Evolutionary conservation across 345 rosid genomes (phyloP).

Genomic region (Combretum micranthum): DNA sequence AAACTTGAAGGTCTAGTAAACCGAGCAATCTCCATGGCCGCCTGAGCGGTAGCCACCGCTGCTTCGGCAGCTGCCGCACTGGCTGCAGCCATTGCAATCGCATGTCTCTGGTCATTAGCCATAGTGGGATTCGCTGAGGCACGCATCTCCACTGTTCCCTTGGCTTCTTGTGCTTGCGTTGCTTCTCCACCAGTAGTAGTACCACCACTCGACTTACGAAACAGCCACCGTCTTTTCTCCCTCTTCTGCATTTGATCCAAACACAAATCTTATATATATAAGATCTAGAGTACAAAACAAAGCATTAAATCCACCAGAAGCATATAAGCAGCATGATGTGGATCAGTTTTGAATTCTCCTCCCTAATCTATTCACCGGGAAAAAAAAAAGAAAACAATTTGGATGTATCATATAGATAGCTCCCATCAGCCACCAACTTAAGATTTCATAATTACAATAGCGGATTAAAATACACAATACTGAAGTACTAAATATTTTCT

Average conservation of each 20-base stretch:
- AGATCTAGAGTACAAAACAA: too few relatives aligned
- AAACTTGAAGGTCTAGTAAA: conserved; percentile 39
- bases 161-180: conserved; percentile 18
- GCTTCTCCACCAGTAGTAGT: background rate
- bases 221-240: conserved; percentile 76
- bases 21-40: conserved; percentile 51
- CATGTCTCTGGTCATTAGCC: conserved; percentile 39
- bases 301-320: too few relatives aligned
- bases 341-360: too few relatives aligned
- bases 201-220: conserved; percentile 32
- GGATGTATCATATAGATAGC: too few relatives aligned
- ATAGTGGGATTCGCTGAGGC: conserved; percentile 12
- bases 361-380: too few relatives aligned
- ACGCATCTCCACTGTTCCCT: conserved; percentile 31
- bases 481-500: too few relatives aligned
- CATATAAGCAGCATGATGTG: too few relatives aligned
- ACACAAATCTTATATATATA: too few relatives aligned
- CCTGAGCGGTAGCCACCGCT: conserved; percentile 55
- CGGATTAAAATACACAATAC: too few relatives aligned
- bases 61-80: conserved; percentile 62
- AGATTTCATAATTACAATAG: too few relatives aligned
- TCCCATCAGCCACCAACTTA: too few relatives aligned
- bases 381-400: too few relatives aligned
- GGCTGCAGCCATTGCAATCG: conserved; percentile 53
- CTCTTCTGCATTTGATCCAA: conserved; percentile 36